phyloP scores from a whole-genome alignment of 2,329 filamentous ascomycete genomes.

The Stylonectria norvegica region DNA sequence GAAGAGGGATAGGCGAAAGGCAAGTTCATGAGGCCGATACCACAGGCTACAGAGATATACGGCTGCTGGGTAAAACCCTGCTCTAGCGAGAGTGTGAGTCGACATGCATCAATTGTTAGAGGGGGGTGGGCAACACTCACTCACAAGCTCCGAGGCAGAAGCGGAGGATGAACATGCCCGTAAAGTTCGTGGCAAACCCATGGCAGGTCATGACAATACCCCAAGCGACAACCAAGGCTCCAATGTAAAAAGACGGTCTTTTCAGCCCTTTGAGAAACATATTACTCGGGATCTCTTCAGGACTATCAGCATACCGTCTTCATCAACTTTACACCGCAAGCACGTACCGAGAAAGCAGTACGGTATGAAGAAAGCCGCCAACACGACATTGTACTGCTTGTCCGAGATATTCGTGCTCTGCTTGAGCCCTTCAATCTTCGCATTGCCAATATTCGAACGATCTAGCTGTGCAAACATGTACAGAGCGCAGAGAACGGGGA shows the following conservation, averaged over 20 bases:
- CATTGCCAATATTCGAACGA: conserved; percentile 66
- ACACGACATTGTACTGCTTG: conserved; percentile 67
- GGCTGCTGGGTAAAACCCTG: too few relatives aligned
- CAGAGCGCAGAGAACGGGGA: too few relatives aligned
- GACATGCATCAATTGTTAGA: not conserved
- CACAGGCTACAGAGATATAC: conserved; percentile 58
- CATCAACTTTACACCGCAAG: too few relatives aligned
- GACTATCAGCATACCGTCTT: too few relatives aligned
- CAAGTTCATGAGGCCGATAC: conserved; percentile 56
- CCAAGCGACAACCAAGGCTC: conserved; percentile 69
- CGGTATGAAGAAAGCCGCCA: conserved; percentile 73
- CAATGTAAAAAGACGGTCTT: conserved; percentile 72
- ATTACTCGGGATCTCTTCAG: conserved; percentile 77
- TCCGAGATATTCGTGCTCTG: conserved; percentile 55
- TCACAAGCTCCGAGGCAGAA: conserved; percentile 65
- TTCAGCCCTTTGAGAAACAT: conserved; percentile 69
- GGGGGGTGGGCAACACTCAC: conserved; percentile 42
- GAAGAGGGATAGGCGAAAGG: conserved; percentile 64
- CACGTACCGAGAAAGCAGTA: conserved; percentile 73
- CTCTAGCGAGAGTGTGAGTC: conserved; percentile 16
- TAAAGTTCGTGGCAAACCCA: conserved; percentile 49
- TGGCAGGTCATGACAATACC: conserved; percentile 48
- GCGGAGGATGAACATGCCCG: conserved; percentile 46
- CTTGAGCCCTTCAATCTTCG: conserved; percentile 59
- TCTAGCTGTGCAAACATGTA: too few relatives aligned